Evolutionary conservation across 192 early-diverging fungal species (phyloP).

Genomic region (Coemansia sp.): DNA sequence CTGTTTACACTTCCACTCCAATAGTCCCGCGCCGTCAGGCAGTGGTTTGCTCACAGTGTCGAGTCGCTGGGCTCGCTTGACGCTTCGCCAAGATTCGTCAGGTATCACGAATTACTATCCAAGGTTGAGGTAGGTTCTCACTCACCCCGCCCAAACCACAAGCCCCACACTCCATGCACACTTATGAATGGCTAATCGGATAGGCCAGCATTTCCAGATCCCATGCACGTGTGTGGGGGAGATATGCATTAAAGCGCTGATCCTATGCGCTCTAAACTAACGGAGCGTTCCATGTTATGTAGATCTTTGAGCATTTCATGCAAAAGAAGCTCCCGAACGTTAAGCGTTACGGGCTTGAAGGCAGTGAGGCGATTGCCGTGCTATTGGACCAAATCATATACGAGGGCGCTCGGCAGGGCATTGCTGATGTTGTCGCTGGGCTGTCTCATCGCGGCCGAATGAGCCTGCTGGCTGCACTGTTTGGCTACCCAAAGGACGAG

Average conservation of each 20-base stretch:
- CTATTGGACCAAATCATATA: slow-evolving; percentile 82
- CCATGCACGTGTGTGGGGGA: neutral
- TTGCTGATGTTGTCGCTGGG: slow-evolving; percentile 78
- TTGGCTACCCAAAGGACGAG: slow-evolving; percentile 74
- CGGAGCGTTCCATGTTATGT: slow-evolving; percentile 17
- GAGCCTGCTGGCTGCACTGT: slow-evolving; percentile 84
- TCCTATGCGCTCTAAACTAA: neutral
- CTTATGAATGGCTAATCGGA: neutral
- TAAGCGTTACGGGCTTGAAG: slow-evolving; percentile 97
- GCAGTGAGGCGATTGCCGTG: slow-evolving; percentile 93
- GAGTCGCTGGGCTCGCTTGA: slow-evolving; percentile 56
- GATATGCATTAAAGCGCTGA: neutral
- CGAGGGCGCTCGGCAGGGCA: slow-evolving; percentile 58
- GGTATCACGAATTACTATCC: slow-evolving; percentile 73
- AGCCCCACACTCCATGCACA: neutral
- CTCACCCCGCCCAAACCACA: neutral
- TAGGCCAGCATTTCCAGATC: neutral
- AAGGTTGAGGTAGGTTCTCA: slow-evolving; percentile 63
- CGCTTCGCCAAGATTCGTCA: slow-evolving; percentile 57
- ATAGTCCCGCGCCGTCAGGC: neutral
- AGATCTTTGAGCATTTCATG: slow-evolving; percentile 96
- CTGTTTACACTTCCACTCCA: neutral
- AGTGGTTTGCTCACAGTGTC: slow-evolving; percentile 82
- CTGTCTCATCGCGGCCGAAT: slow-evolving; percentile 97
- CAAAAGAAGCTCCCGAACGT: slow-evolving; percentile 93